Conservation (phyloP, 768 basidiomycete genomes). For the Boletus rubroflammeus region DNA sequence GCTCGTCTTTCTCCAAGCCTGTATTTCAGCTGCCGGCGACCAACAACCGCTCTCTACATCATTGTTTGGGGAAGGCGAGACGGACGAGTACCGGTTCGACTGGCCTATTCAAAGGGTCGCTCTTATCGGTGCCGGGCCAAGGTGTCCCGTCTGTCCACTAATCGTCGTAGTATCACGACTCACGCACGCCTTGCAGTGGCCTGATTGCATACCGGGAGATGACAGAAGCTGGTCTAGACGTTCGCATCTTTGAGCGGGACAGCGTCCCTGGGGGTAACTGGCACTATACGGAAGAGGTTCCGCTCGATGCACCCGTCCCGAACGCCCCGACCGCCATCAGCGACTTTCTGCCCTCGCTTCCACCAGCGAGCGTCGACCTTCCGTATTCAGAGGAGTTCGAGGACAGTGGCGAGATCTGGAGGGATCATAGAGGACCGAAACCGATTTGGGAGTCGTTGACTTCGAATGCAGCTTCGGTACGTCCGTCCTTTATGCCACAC, state of each 20-base stretch:
- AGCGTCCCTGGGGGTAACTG: constrained; percentile 11
- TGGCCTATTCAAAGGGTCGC: constrained; percentile 10
- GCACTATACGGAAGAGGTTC: constrained; percentile 16
- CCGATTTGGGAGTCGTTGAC: constrained; percentile 15
- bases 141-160: neutral
- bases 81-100: neutral
- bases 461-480: constrained; percentile 9
- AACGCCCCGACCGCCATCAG: constrained; percentile 1
- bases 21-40: neutral
- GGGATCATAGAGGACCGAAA: constrained; percentile 10
- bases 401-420: constrained; percentile 2
- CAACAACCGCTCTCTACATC: constrained; percentile 2
- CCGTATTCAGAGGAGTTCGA: constrained; percentile 11
- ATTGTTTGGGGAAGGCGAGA: neutral
- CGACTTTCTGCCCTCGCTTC: constrained; percentile 14
- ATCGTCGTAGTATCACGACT: neutral
- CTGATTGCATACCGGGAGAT: constrained; percentile 12
- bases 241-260: constrained; percentile 17
- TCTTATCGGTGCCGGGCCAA: constrained; percentile 15
- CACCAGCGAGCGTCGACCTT: neutral
- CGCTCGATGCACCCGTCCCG: constrained; percentile 10
- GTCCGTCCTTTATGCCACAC: neutral
- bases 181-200: constrained; percentile 2
- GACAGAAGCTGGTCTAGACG: constrained; percentile 14
- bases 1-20: neutral